Percentiles rank a stretch among this genome's conserved stretches.
phyloP scores from a whole-genome alignment of 495 filamentous ascomycete species.

The Terfezia claveryi region DNA sequence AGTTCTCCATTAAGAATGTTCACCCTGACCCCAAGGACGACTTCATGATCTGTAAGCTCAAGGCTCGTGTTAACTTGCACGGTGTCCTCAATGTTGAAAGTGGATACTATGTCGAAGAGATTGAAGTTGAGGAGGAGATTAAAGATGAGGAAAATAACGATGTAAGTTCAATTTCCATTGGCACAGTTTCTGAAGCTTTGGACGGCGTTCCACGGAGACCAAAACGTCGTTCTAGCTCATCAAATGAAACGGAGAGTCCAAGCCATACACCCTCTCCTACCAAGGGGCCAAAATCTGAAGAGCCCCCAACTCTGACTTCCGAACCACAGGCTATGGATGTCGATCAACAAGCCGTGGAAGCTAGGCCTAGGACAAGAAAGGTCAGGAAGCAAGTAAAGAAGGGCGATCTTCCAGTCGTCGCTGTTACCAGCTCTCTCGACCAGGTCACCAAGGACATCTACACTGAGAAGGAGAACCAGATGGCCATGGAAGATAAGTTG shows the following conservation, averaged over 20 bases:
- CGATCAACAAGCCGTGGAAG: conserved; percentile 41
- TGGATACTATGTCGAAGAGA: conserved; percentile 94
- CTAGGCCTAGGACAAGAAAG: conserved; percentile 83
- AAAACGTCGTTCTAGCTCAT: neutral
- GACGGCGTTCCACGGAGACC: neutral
- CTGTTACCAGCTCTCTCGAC: conserved; percentile 63
- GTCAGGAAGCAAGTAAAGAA: conserved; percentile 99
- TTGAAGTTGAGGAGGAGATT: conserved; percentile 90
- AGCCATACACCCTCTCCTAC: neutral
- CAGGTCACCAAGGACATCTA: conserved; percentile 36
- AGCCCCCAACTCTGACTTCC: neutral
- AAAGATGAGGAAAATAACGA: conserved; percentile 35
- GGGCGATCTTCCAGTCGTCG: conserved; percentile 75
- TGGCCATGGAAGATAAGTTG: conserved; percentile 97
- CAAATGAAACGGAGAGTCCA: neutral
- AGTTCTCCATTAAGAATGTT: conserved; percentile 83
- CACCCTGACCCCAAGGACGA: conserved; percentile 69
- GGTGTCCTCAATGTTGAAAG: conserved; percentile 91
- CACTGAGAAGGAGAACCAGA: conserved; percentile 61
- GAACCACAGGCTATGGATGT: conserved; percentile 70
- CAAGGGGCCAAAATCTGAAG: neutral
- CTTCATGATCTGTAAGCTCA: conserved; percentile 99
- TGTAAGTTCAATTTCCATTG: conserved; percentile 20
- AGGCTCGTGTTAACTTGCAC: conserved; percentile 91
- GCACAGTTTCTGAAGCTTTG: neutral